Evolutionary conservation across 2,329 filamentous ascomycete genomes (phyloP), one percentile per base, ranked within the genome.

Genomic region (Botrytis byssoidea): DNA sequence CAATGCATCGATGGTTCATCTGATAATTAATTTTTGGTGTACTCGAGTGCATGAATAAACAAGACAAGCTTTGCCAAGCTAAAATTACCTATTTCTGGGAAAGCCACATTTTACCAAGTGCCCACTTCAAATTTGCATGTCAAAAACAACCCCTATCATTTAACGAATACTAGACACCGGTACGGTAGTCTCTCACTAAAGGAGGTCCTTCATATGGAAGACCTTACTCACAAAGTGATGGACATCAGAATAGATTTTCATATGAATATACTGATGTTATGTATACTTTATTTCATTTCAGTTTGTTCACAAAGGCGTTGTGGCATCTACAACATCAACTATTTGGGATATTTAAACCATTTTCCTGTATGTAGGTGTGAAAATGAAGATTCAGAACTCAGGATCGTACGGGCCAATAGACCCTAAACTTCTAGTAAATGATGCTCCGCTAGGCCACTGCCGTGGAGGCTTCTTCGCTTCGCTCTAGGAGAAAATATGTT

Each of bases 61-160:
- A 57, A 57, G 37, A 29, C 66, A 51, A 68, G 48, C 46, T 42
- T 68, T 18, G 48, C 66, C 66, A 68, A 68, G 66, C 48, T 25
- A 48, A 35, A 35, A 46, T 46, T 29, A 10, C 46, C 9, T 48
- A 29, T 57, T 57, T 29, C 51, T 57, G 9, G 51, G 14, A 57
- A 57, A 29, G 14, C n/a, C 51, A 29, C n/a, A 57, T 57, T 29
- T 57, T 29, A 57, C n/a, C n/a, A 29, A 29, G n/a, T 57, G n/a
- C 51, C n/a, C 6, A 16, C 14, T 18, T 40, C 60, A n/a, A 40
- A 61, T 35, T 40, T 29, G 25, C 60, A 29, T 42, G 25, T 44
- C 40, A 44, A 42, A 40, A n/a, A 29, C 4, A 64, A 22, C 44
- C 65, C 65, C 65, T 67, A 55, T 67, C 29, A 20, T 67, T 67